Percentiles rank a stretch among this genome's conserved stretches.
phyloP scores from a whole-genome alignment of 169 alveolate genomes.

The Cryptosporidium bovis region DNA sequence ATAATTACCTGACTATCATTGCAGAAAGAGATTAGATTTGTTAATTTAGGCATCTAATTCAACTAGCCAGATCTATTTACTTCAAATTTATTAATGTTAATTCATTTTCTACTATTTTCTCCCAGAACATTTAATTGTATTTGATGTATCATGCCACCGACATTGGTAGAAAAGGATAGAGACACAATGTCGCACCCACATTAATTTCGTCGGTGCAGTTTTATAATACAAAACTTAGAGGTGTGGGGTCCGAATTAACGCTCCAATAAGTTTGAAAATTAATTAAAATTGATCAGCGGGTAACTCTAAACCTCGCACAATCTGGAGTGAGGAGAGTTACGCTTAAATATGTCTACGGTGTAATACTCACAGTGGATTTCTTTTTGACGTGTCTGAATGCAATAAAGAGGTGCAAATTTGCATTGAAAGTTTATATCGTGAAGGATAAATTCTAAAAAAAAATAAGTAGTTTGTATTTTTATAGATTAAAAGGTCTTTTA shows the following conservation, averaged over 20 bases:
- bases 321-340: conserved; percentile 58
- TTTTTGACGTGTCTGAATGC: conserved; percentile 37
- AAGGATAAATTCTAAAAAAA: conserved; percentile 9
- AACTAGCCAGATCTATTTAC: too few relatives aligned
- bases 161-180: too few relatives aligned
- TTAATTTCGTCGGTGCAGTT: too few relatives aligned
- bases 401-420: conserved; percentile 51
- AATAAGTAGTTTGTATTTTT: conserved; percentile 8
- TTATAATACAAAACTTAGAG: too few relatives aligned
- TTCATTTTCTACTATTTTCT: too few relatives aligned
- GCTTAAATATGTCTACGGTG: conserved; percentile 58
- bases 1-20: conserved; percentile 84
- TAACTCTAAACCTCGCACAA: conserved; percentile 45
- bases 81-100: too few relatives aligned
- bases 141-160: too few relatives aligned
- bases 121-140: too few relatives aligned
- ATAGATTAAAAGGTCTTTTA: neutral
- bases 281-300: conserved; percentile 11
- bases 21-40: conserved; percentile 87
- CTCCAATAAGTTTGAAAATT: too few relatives aligned
- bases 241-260: too few relatives aligned
- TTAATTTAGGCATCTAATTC: neutral
- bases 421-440: conserved; percentile 23
- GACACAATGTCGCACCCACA: too few relatives aligned
- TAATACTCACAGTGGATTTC: conserved; percentile 67